Evolutionary conservation across 345 rosid genomes (phyloP).

Genomic region (Eutrema japonicum): DNA sequence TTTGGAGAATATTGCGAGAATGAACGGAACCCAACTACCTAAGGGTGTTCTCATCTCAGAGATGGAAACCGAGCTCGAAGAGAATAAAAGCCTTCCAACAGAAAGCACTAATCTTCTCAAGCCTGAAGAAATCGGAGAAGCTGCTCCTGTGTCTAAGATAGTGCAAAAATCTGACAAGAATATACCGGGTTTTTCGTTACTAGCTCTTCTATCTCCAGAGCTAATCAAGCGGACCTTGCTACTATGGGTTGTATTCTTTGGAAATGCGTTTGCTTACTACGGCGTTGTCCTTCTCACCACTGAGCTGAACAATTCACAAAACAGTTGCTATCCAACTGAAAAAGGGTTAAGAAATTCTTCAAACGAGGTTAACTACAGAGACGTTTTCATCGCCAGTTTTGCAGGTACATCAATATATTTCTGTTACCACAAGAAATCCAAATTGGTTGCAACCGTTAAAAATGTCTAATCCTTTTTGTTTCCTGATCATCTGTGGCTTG

Average conservation of each 20-base stretch:
- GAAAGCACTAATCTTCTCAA: slow-evolving; percentile 55
- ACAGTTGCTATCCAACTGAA: slow-evolving; percentile 47
- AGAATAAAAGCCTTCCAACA: slow-evolving; percentile 36
- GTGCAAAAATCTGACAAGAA: slow-evolving; percentile 49
- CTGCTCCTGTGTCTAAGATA: slow-evolving; percentile 32
- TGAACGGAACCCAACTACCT: slow-evolving; percentile 63
- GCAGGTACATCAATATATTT: slow-evolving; percentile 59
- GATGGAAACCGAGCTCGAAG: slow-evolving; percentile 51
- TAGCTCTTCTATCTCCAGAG: slow-evolving; percentile 69
- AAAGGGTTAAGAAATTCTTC: slow-evolving; percentile 39
- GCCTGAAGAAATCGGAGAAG: slow-evolving; percentile 34
- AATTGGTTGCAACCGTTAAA: slow-evolving; percentile 3
- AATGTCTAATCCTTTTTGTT: slow-evolving; percentile 9
- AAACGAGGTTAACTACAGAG: slow-evolving; percentile 60
- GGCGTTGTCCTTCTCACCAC: slow-evolving; percentile 92
- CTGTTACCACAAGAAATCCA: slow-evolving; percentile 11
- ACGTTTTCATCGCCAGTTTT: slow-evolving; percentile 77
- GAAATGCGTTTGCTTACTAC: slow-evolving; percentile 88
- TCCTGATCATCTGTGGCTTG: slow-evolving; percentile 18
- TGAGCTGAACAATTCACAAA: slow-evolving; percentile 64
- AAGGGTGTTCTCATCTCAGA: slow-evolving; percentile 71
- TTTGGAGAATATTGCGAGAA: slow-evolving; percentile 65
- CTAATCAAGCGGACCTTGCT: slow-evolving; percentile 73
- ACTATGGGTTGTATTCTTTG: slow-evolving; percentile 83
- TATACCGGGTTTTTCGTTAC: slow-evolving; percentile 50